Evolutionary conservation across 2,329 filamentous ascomycete species (phyloP).

Genomic region (Phyllosticta ampelicida): DNA sequence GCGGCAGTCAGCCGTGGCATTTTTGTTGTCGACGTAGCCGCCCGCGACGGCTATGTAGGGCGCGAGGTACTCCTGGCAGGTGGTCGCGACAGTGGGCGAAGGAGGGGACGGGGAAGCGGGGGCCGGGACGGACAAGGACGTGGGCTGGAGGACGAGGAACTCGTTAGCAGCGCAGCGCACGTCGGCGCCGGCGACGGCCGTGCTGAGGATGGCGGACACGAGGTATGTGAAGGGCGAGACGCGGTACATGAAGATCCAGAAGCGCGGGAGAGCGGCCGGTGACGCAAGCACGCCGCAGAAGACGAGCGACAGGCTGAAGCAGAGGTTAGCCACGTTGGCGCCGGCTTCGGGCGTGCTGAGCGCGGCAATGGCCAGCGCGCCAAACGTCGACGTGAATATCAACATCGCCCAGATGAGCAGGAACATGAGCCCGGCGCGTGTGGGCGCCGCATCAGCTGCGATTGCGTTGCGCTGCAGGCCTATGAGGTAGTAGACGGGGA

Average conservation of each 20-base stretch:
- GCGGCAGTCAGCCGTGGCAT: conserved; percentile 19
- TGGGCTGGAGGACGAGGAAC: conserved; percentile 54
- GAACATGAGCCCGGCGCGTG: conserved; percentile 69
- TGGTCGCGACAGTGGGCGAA: conserved; percentile 19
- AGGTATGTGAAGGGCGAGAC: conserved; percentile 76
- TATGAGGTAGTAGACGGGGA: conserved; percentile 77
- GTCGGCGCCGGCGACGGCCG: conserved; percentile 54
- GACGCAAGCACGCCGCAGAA: conserved; percentile 65
- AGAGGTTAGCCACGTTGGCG: conserved; percentile 63
- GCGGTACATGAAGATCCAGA: conserved; percentile 81
- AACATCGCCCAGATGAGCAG: conserved; percentile 65
- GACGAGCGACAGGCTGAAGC: conserved; percentile 62
- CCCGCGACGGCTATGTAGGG: conserved; percentile 34
- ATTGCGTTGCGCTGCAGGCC: conserved; percentile 55
- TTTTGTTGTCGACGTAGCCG: conserved; percentile 27
- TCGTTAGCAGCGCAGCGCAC: conserved; percentile 63
- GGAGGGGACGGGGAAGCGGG: conserved; percentile 24
- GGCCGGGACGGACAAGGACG: conserved; percentile 14
- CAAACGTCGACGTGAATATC: conserved; percentile 72
- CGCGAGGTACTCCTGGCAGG: conserved; percentile 49
- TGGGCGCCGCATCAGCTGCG: conserved; percentile 38
- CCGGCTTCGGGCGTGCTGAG: conserved; percentile 65
- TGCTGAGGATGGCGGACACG: conserved; percentile 59
- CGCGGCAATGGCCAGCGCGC: conserved; percentile 64
- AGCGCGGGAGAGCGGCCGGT: conserved; percentile 52